A percentile compares a stretch with the other conserved stretches of the same genome.
phyloP scores from a whole-genome alignment of 306 rosid species.

The Inga laurina region DNA sequence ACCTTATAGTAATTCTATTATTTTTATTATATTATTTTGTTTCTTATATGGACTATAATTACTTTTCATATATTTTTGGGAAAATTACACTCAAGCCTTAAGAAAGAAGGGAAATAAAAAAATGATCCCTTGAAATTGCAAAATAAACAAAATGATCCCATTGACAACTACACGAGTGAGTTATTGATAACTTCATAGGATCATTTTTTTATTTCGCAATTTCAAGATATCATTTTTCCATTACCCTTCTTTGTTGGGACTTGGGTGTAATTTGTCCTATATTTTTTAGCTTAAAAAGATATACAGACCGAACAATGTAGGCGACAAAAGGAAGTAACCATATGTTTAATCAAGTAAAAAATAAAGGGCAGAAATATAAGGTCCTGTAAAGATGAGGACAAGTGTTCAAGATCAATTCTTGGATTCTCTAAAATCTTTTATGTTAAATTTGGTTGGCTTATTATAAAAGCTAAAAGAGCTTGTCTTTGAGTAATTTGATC shows the following conservation, averaged over 20 bases:
- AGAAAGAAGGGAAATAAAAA: too few species aligned
- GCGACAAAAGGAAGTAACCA: slow-evolving; percentile 56
- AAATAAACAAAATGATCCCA: too few species aligned
- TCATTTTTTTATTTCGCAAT: too few species aligned
- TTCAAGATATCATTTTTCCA: too few species aligned
- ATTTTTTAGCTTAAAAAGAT: not conserved
- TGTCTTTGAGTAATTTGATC: slow-evolving; percentile 44
- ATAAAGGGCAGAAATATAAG: slow-evolving; percentile 49
- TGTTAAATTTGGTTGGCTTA: slow-evolving; percentile 75
- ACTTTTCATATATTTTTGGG: not conserved
- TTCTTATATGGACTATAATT: not conserved
- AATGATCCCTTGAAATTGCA: too few species aligned
- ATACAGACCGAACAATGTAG: slow-evolving; percentile 25
- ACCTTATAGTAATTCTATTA: too few species aligned
- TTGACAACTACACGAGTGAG: too few species aligned
- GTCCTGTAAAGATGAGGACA: slow-evolving; percentile 86
- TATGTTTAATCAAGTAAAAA: slow-evolving; percentile 60
- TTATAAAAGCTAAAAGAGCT: slow-evolving; percentile 35
- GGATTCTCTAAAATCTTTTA: slow-evolving; percentile 62
- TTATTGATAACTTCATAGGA: too few species aligned
- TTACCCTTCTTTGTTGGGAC: too few species aligned
- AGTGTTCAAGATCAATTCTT: slow-evolving; percentile 61
- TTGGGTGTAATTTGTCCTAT: not conserved
- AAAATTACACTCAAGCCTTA: too few species aligned
- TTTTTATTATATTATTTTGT: not conserved